Base-by-base conservation (phyloP, 2,329 filamentous ascomycete genomes). In the Scedosporium dehoogii region DNA sequence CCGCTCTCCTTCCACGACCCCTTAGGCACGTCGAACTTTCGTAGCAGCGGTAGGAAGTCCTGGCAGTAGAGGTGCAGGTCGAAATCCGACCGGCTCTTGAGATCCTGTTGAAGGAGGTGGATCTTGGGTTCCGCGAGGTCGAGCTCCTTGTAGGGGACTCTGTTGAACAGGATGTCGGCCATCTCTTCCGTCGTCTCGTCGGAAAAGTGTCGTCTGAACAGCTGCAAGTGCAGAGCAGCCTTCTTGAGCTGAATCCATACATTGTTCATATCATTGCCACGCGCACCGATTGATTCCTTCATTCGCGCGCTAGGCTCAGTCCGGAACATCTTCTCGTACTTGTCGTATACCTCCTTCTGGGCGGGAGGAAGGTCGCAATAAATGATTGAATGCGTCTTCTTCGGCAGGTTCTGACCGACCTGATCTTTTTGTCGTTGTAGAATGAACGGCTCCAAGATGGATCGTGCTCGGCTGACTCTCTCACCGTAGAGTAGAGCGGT, bases 361-460 rank as follows among this genome's bases (percentile, higher is more conserved):
- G 80, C 78, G 2, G 82, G 77, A 33, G 88, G 89, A 78, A 97
- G 85, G 4, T 89, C 85, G 73, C 93, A 97, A 70, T 89, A 88
- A 65, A 92, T 86, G 1, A 97, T 87, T 3, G 85, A 85, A 64
- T 86, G 85, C 10, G 83, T 85, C 77, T 97, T 97, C 60, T 81
- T 79, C 0, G 94, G 92, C 66, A 99, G 81, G 70, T 94, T 89
- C 57, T 79, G 78, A n/a, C 97, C 81, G 7, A 97, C 92, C 70
- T 97, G 92, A 58, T 90, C 85, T 77, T 99, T 99, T 76, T 94
- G 93, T 6, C 94, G 85, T 65, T 96, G 91, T 2, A 99, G 79
- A 61, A 99, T 94, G 71, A 99, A 99, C 0, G 94, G 94, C 25
- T 92, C 91, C 70, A 99, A 85, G 79, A 99, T 99, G 0, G 89